These are phyloP conservation scores for Lachnellula cervina DNA, from an alignment of 2,329 filamentous ascomycete species.

Conservation along the genomic window DNA sequence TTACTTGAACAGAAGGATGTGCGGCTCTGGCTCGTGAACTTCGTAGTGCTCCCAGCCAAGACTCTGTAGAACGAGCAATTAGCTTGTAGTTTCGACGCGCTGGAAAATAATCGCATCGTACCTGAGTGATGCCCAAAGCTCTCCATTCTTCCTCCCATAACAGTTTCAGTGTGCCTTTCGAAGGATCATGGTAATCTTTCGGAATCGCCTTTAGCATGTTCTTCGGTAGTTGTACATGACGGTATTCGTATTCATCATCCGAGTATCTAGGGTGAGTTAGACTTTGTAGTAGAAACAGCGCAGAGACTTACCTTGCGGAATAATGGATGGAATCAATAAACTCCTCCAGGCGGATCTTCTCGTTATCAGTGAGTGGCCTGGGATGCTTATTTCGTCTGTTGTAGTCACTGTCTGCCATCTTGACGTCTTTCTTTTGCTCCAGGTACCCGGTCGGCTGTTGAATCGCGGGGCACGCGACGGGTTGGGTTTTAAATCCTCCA, in stretches of 20 bases:
- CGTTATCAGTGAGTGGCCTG: slow-evolving; percentile 71
- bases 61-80: slow-evolving; percentile 54
- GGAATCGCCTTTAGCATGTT: slow-evolving; percentile 97
- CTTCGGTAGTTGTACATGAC: slow-evolving; percentile 95
- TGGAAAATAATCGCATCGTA: slow-evolving; percentile 37
- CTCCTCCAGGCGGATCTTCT: slow-evolving; percentile 81
- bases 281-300: slow-evolving; percentile 3
- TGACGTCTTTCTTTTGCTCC: not conserved
- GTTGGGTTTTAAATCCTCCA: not conserved
- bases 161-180: slow-evolving; percentile 89
- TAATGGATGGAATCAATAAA: slow-evolving; percentile 94
- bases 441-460: not conserved
- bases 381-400: slow-evolving; percentile 83
- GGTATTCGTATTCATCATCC: slow-evolving; percentile 90
- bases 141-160: slow-evolving; percentile 99
- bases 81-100: not conserved
- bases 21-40: slow-evolving; percentile 96
- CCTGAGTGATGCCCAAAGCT: slow-evolving; percentile 93
- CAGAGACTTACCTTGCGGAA: slow-evolving; percentile 67
- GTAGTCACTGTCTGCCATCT: slow-evolving; percentile 49
- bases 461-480: slow-evolving; percentile 14
- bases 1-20: slow-evolving; percentile 98
- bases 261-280: slow-evolving; percentile 63
- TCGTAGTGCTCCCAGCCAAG: slow-evolving; percentile 99
- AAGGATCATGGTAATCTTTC: slow-evolving; percentile 84